A percentile compares a stretch with the other conserved stretches of the same genome.
Evolutionary conservation across 2,329 filamentous ascomycete species (phyloP).

Genomic region (Grosmannia huntii): DNA sequence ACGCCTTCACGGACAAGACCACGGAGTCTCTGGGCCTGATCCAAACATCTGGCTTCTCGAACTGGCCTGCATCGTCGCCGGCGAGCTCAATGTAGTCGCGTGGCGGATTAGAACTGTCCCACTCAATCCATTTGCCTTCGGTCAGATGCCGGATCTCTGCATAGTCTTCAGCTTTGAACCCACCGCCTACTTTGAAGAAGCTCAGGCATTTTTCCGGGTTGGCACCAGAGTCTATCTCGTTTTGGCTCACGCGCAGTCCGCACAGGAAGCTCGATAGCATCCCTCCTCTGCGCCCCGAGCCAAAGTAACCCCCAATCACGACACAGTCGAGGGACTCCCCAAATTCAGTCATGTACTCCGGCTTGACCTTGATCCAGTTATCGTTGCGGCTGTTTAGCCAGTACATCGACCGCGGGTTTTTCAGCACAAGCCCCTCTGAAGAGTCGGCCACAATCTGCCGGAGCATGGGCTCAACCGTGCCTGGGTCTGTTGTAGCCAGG

Average conservation of each 20-base stretch:
- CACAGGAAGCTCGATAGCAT: slow-evolving; percentile 80
- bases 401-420: slow-evolving; percentile 83
- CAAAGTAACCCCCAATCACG: slow-evolving; percentile 85
- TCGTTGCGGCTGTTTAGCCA: slow-evolving; percentile 80
- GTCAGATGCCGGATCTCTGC: slow-evolving; percentile 70
- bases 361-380: slow-evolving; percentile 98
- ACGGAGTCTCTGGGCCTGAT: slow-evolving; percentile 81
- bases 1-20: slow-evolving; percentile 79
- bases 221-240: slow-evolving; percentile 44
- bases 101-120: slow-evolving; percentile 68
- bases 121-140: slow-evolving; percentile 82
- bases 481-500: slow-evolving; percentile 48
- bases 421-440: slow-evolving; percentile 82
- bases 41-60: slow-evolving; percentile 81
- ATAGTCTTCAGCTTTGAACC: slow-evolving; percentile 77
- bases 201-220: slow-evolving; percentile 70
- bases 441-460: slow-evolving; percentile 75
- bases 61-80: slow-evolving; percentile 56
- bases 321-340: slow-evolving; percentile 86
- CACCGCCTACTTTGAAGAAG: slow-evolving; percentile 98
- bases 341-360: slow-evolving; percentile 95
- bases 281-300: slow-evolving; percentile 74
- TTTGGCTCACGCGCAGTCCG: slow-evolving; percentile 63
- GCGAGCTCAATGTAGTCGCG: slow-evolving; percentile 68
- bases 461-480: slow-evolving; percentile 66